Evolutionary conservation across 2,329 filamentous ascomycete genomes (phyloP), one percentile per base, ranked within the genome.

Genomic region (Ophiocordyceps camponoti-saundersi): DNA sequence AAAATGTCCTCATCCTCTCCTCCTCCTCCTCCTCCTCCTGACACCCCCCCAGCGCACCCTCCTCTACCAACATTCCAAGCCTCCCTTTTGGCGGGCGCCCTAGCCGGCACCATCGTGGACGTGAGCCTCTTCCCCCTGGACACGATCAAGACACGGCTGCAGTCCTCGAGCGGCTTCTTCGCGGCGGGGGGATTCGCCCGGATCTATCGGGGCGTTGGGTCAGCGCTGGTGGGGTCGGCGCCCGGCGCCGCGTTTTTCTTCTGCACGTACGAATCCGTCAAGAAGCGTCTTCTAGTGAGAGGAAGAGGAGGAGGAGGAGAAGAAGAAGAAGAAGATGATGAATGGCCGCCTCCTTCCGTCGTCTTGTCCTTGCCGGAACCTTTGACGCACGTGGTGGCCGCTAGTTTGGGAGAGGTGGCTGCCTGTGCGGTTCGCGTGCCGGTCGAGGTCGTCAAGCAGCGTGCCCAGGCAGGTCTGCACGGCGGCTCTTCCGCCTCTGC

Each of bases 221-320:
- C 80, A 48, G 88, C 89, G 1, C 71, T 96, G 45, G 81, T 95
- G 48, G 92, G 93, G 29, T 94, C 86, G 44, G 90, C 92, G 0
- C 92, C 92, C 0, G 87, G 88, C 48, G 92, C 93, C 1, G 90
- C 92, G 42, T 85, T 95, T 59, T 98, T 98, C 78, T 98, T 98
- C 75, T 84, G 86, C 61, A 92, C 87, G 46, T 95, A 95, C 70
- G 89, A 95, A 66, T 71, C 75, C 46, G 70, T 82, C 45, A 94
- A 89, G 63, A 58, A 62, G 21, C 56, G 72, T 32, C 65, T 80
- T 44, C 23, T 26, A 5, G 5, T 8, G 4, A 26, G 23, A 8
- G 23, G 8, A n/a, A n/a, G n/a, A n/a, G n/a, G n/a, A n/a, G n/a
- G n/a, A n/a, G n/a, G n/a, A n/a, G n/a, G n/a, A n/a, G n/a, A n/a